These are phyloP conservation scores for Tolypocladium pustulatum DNA, from an alignment of 2,329 filamentous ascomycete species.

Conservation along the genomic window DNA sequence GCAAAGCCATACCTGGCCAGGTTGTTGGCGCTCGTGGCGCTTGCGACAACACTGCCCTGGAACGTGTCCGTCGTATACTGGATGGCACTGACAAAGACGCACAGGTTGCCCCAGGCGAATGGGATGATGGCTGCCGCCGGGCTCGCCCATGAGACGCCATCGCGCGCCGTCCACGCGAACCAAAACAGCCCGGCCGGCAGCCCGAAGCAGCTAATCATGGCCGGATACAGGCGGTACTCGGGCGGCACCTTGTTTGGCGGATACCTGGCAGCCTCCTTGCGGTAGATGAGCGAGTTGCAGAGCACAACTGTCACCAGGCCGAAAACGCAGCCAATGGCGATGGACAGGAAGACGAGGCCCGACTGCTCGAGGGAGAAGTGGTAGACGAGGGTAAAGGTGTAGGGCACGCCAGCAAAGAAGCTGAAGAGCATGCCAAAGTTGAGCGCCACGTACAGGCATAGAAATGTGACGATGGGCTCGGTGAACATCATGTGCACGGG, in stretches of 20 bases:
- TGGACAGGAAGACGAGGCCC: conserved; percentile 33
- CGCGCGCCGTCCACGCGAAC: conserved; percentile 46
- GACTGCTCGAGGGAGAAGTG: conserved; percentile 30
- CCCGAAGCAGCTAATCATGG: conserved; percentile 46
- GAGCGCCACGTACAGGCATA: conserved; percentile 37
- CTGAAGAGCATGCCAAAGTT: conserved; percentile 41
- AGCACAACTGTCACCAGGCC: conserved; percentile 28
- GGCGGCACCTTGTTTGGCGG: conserved; percentile 30
- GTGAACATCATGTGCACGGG: conserved; percentile 48
- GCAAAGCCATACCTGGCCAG: conserved; percentile 45
- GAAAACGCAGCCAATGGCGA: conserved; percentile 33
- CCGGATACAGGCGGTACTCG: conserved; percentile 47
- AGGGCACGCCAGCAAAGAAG: conserved; percentile 42
- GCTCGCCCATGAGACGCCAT: conserved; percentile 36
- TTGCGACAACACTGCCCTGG: conserved; percentile 42
- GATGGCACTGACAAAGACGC: conserved; percentile 42
- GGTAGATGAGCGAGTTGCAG: conserved; percentile 32
- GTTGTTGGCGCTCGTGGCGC: conserved; percentile 48
- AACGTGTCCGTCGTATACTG: conserved; percentile 48
- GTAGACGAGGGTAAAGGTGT: conserved; percentile 34
- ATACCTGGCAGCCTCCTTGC: conserved; percentile 19
- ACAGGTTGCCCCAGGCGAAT: conserved; percentile 51
- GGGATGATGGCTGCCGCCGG: conserved; percentile 40
- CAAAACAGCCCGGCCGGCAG: conserved; percentile 46
- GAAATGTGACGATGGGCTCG: conserved; percentile 52